phyloP scores from a whole-genome alignment of 805 yeast species.

The Clavispora asparagi region DNA sequence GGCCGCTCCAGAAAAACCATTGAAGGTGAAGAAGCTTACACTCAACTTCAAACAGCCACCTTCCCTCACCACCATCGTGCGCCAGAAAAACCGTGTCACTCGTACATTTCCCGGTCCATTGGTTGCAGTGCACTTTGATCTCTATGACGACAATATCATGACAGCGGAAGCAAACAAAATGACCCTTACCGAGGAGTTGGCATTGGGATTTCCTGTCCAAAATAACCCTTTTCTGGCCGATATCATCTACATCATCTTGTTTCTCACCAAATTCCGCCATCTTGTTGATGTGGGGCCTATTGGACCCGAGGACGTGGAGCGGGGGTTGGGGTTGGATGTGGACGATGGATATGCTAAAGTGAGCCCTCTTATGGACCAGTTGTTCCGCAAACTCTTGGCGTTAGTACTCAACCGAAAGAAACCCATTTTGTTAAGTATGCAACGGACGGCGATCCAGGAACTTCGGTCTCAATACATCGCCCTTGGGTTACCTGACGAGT shows the following conservation, averaged over 20 bases:
- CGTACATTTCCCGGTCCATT: constrained; percentile 38
- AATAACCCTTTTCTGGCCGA: constrained; percentile 21
- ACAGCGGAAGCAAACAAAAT: constrained; percentile 13
- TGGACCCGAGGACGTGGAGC: constrained; percentile 37
- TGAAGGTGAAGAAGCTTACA: constrained; percentile 1
- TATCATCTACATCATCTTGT: constrained; percentile 28
- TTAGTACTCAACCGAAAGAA: constrained; percentile 35
- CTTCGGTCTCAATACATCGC: constrained; percentile 21
- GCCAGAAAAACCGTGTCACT: constrained; percentile 22
- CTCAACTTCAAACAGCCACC: constrained; percentile 3
- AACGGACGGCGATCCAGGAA: constrained; percentile 28
- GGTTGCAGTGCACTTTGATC: constrained; percentile 27
- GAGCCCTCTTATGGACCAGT: constrained; percentile 26
- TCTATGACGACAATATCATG: constrained; percentile 34
- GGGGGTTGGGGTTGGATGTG: constrained; percentile 24
- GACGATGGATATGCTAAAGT: constrained; percentile 9
- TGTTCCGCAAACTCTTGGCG: constrained; percentile 28
- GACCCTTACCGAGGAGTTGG: constrained; percentile 21
- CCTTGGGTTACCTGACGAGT: constrained; percentile 36
- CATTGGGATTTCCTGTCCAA: constrained; percentile 29
- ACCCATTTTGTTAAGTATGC: constrained; percentile 19
- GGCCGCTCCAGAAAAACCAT: constrained; percentile 2
- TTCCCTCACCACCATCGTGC: constrained; percentile 27
- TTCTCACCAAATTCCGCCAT: constrained; percentile 25
- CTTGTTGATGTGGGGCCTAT: constrained; percentile 18